Base-by-base conservation (phyloP, 2,329 filamentous ascomycete species). In the Chaetomium olivaceum region DNA sequence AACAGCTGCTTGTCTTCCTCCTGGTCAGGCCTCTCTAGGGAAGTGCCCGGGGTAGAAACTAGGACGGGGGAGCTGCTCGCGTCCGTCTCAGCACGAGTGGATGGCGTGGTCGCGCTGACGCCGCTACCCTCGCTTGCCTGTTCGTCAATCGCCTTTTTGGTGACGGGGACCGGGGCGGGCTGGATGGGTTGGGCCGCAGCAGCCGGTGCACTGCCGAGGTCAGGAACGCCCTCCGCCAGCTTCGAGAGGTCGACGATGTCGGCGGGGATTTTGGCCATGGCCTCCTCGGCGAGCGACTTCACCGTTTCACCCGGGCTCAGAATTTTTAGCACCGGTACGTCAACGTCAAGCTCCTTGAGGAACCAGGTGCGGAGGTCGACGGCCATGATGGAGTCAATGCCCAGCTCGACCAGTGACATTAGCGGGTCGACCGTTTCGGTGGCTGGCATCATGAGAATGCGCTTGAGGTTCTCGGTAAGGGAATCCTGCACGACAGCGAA, bases 271-370 rank as follows among this genome's bases (percentile, higher is more conserved):
- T 43, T 79, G 4, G 19, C 43, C 19, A 48, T n/a, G n/a, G n/a
- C n/a, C 43, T 48, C 43, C 76, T 73, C 74, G n/a, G 74, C 68
- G 2, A 67, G 43, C 19, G 61, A 61, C 11, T 5, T 19, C 1
- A 68, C 29, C 2, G 56, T 39, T 2, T 36, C 66, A 14, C 55
- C 55, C 1, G 55, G 31, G 7, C 73, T 68, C 19, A 77, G 64
- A 11, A 78, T 72, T 63, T 75, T 76, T 25, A 78, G 70, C 3
- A 77, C 73, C 0, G 75, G 71, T 2, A 78, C 62, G 25, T 76
- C 71, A 6, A 43, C 36, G 14, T 43, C 36, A 1, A 43, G 14
- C 36, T 43, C 36, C 36, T 43, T 43, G 36, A 43, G 36, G 36
- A 43, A 43, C 36, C 36, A 43, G 14, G 36, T 43, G 7, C 36